A percentile compares a stretch with the other conserved stretches of the same genome.
Evolutionary conservation across 495 filamentous ascomycete genomes (phyloP).

Genomic region (Hypoxylon perforatum): DNA sequence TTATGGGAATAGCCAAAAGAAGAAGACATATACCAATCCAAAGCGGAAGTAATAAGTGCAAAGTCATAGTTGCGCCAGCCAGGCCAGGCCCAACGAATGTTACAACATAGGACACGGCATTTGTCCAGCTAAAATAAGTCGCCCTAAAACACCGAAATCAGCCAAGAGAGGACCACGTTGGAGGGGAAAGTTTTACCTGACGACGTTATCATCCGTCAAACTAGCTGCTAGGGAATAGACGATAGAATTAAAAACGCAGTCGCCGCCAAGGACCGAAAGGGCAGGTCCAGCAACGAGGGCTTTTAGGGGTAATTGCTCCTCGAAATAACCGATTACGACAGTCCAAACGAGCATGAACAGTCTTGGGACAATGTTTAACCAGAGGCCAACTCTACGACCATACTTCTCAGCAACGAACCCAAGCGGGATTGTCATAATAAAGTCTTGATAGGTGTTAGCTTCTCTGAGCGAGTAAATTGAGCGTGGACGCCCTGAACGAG

Average conservation of each 20-base stretch:
- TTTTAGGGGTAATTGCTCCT: slow-evolving; percentile 48
- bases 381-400: slow-evolving; percentile 50
- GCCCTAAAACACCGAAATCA: slow-evolving; percentile 43
- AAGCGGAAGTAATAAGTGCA: slow-evolving; percentile 53
- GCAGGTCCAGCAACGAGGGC: slow-evolving; percentile 50
- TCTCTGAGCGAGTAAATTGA: neutral
- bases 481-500: neutral
- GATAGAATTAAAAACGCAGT: slow-evolving; percentile 61
- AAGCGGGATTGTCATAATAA: slow-evolving; percentile 59
- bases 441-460: slow-evolving; percentile 47
- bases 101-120: slow-evolving; percentile 53
- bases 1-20: slow-evolving; percentile 47
- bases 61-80: slow-evolving; percentile 55
- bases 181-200: slow-evolving; percentile 44
- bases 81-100: slow-evolving; percentile 55
- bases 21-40: slow-evolving; percentile 53
- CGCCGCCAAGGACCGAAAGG: slow-evolving; percentile 56
- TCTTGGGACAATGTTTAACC: slow-evolving; percentile 54
- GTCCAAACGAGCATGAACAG: slow-evolving; percentile 54
- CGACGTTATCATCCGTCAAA: slow-evolving; percentile 51
- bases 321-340: slow-evolving; percentile 53
- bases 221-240: slow-evolving; percentile 55
- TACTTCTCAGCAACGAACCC: slow-evolving; percentile 53
- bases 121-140: slow-evolving; percentile 58
- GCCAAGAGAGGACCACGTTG: neutral